Percentiles rank a stretch among this genome's conserved stretches.
phyloP scores from a whole-genome alignment of 2,329 filamentous ascomycete species.

The Phyllosticta citriasiana region DNA sequence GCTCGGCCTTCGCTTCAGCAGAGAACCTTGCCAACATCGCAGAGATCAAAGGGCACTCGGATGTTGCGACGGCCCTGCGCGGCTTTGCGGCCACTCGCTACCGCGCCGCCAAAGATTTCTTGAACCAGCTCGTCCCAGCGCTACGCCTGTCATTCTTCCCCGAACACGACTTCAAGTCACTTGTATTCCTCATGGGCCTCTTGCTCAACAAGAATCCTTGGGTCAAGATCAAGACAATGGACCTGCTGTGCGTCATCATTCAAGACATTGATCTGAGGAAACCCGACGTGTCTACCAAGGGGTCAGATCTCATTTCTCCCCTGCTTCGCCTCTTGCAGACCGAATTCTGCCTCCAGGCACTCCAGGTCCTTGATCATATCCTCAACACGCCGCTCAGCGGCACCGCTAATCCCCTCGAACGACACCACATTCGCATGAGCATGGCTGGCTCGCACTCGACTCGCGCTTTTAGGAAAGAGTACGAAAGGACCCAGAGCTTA shows the following conservation, averaged over 20 bases:
- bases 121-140: slow-evolving; percentile 62
- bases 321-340: slow-evolving; percentile 82
- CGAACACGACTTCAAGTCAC: slow-evolving; percentile 67
- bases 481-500: slow-evolving; percentile 83
- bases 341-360: slow-evolving; percentile 83
- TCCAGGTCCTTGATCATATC: slow-evolving; percentile 87
- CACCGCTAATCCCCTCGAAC: slow-evolving; percentile 68
- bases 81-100: slow-evolving; percentile 60
- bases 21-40: slow-evolving; percentile 62
- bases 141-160: slow-evolving; percentile 73
- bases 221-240: slow-evolving; percentile 91
- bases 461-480: slow-evolving; percentile 81
- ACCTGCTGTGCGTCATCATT: slow-evolving; percentile 73
- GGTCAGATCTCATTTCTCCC: slow-evolving; percentile 90
- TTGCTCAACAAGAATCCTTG: slow-evolving; percentile 80
- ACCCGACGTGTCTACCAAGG: slow-evolving; percentile 78
- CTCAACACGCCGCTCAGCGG: slow-evolving; percentile 71
- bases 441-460: slow-evolving; percentile 81
- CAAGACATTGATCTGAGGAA: slow-evolving; percentile 90
- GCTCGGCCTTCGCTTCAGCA: slow-evolving; percentile 47
- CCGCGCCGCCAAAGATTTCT: slow-evolving; percentile 62
- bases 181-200: slow-evolving; percentile 84
- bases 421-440: slow-evolving; percentile 92
- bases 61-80: slow-evolving; percentile 59
- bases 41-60: slow-evolving; percentile 57